Conservation (phyloP, 2,329 filamentous ascomycete species). For the Aphanocladium album region DNA sequence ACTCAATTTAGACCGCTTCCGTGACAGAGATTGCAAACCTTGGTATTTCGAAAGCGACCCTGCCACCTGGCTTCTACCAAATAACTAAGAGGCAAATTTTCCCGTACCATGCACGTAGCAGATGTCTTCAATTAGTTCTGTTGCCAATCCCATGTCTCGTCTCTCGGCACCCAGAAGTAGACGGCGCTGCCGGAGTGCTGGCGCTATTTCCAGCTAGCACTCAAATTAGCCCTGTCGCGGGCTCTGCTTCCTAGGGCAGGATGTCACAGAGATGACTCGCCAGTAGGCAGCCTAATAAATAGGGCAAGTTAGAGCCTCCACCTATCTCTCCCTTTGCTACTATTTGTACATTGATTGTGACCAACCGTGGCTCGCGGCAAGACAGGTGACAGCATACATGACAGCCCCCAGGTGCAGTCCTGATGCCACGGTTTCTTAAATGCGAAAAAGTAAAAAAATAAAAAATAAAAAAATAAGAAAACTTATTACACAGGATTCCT, state of each 20-base stretch:
- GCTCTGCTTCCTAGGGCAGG: not conserved
- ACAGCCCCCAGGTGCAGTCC: not conserved
- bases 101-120: not conserved
- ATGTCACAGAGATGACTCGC: not conserved
- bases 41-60: not conserved
- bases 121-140: not conserved
- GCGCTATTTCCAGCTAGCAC: not conserved
- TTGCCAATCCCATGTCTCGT: not conserved
- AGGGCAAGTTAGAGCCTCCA: not conserved
- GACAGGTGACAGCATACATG: not conserved
- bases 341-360: too few species aligned
- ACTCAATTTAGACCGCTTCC: not conserved
- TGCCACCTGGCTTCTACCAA: too few species aligned
- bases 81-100: not conserved
- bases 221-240: not conserved
- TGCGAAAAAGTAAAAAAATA: not conserved
- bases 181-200: not conserved
- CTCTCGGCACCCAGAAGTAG: constrained; percentile 1
- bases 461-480: not conserved
- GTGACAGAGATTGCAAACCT: not conserved
- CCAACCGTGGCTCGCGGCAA: not conserved
- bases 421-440: not conserved
- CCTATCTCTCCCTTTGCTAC: not conserved
- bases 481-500: not conserved
- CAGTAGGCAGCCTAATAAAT: not conserved